phyloP scores from a whole-genome alignment of 2,329 filamentous ascomycete species.

The Westerdykella sp. region DNA sequence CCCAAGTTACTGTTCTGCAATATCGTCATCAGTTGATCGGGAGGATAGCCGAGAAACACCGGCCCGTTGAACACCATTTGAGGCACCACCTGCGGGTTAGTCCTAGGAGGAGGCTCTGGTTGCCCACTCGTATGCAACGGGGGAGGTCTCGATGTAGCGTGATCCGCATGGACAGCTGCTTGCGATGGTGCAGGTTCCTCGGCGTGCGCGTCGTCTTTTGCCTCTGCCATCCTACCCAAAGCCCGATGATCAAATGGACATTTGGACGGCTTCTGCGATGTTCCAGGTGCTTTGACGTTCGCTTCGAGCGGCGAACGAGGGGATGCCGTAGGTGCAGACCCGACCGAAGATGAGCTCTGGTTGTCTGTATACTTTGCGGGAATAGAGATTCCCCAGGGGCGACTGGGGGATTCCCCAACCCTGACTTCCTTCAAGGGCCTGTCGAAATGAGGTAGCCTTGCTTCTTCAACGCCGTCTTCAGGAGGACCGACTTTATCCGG shows the following conservation, averaged over 20 bases:
- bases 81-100: slow-evolving; percentile 37
- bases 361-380: slow-evolving; percentile 50
- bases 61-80: slow-evolving; percentile 88
- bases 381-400: slow-evolving; percentile 87
- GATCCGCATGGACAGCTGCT: not conserved
- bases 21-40: slow-evolving; percentile 31
- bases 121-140: slow-evolving; percentile 8
- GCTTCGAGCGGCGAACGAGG: slow-evolving; percentile 50
- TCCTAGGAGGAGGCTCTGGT: slow-evolving; percentile 6
- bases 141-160: not conserved
- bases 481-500: no score
- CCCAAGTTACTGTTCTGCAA: slow-evolving; percentile 35
- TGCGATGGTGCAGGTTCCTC: slow-evolving; percentile 5
- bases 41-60: slow-evolving; percentile 79
- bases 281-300: slow-evolving; percentile 18
- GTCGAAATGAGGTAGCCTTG: slow-evolving; percentile 71
- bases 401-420: slow-evolving; percentile 87
- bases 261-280: slow-evolving; percentile 24
- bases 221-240: slow-evolving; percentile 13
- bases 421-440: slow-evolving; percentile 79
- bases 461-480: slow-evolving; percentile 44
- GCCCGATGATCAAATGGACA: slow-evolving; percentile 34
- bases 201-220: slow-evolving; percentile 2
- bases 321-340: slow-evolving; percentile 37
- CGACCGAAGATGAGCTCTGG: slow-evolving; percentile 34